Percentiles rank a stretch among this genome's conserved stretches.
phyloP scores from a whole-genome alignment of 495 filamentous ascomycete species.

The Pseudotulostoma volvatum region DNA sequence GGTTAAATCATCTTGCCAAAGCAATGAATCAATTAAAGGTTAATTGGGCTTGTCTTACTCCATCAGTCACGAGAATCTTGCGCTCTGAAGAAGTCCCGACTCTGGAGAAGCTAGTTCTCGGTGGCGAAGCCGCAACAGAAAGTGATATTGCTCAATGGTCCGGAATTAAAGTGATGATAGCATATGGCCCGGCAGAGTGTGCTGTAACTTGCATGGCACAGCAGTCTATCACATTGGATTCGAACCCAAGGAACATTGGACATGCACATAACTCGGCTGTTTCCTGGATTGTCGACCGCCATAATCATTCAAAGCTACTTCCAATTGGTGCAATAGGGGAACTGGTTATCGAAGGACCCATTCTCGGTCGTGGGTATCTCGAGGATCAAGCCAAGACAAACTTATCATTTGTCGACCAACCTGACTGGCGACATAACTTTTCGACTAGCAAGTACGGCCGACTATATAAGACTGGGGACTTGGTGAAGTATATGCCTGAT shows the following conservation, averaged over 20 bases:
- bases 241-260: constrained; percentile 6
- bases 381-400: constrained; percentile 31
- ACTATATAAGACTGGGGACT: constrained; percentile 35
- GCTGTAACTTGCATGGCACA: constrained; percentile 31
- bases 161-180: constrained; percentile 28
- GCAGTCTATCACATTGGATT: constrained; percentile 23
- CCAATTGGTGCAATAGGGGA: constrained; percentile 38
- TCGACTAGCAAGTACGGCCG: constrained; percentile 20
- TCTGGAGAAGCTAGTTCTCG: constrained; percentile 30
- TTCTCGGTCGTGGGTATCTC: constrained; percentile 36
- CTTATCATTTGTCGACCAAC: constrained; percentile 30
- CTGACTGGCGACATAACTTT: constrained; percentile 27
- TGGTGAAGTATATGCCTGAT: constrained; percentile 39
- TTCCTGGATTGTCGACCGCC: constrained; percentile 33
- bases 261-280: neutral
- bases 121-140: constrained; percentile 33
- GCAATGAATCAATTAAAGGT: constrained; percentile 28
- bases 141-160: constrained; percentile 26
- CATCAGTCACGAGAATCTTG: constrained; percentile 32
- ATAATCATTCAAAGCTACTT: constrained; percentile 26
- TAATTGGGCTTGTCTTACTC: constrained; percentile 32
- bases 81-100: constrained; percentile 27
- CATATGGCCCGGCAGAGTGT: constrained; percentile 36
- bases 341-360: constrained; percentile 37
- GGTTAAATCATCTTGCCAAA: constrained; percentile 30